Conservation (phyloP, 208 protist genomes). For the Crithidia sp. region DNA sequence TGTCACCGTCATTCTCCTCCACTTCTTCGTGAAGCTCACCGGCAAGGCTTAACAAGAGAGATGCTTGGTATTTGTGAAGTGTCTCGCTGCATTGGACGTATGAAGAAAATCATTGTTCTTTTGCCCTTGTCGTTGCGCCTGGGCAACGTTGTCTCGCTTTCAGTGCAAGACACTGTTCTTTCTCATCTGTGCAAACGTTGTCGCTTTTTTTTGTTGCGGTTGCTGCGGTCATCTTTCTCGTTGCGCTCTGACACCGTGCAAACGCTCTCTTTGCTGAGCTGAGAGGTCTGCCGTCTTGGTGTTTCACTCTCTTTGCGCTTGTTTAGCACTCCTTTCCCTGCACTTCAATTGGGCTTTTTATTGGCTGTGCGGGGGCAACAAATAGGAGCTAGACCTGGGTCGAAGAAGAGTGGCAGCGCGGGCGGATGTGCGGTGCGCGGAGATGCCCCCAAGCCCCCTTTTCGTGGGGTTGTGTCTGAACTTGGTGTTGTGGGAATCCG, state of each 20-base stretch:
- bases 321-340: neutral
- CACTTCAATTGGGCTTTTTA: slow-evolving; percentile 24
- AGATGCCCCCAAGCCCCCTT: too few species aligned
- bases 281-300: neutral
- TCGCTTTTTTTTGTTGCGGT: neutral
- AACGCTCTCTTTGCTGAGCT: neutral
- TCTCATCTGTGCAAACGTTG: too few species aligned
- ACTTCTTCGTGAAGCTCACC: slow-evolving; percentile 87
- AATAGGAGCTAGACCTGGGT: neutral
- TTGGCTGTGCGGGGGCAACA: neutral
- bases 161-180: too few species aligned
- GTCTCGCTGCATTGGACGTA: too few species aligned
- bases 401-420: neutral
- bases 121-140: too few species aligned
- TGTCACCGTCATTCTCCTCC: slow-evolving; percentile 84
- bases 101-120: too few species aligned
- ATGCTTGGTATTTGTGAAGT: neutral
- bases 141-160: neutral
- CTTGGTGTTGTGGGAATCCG: too few species aligned
- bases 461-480: too few species aligned
- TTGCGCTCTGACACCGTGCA: neutral
- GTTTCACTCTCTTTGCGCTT: neutral
- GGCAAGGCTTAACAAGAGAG: slow-evolving; percentile 26
- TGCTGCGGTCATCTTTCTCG: neutral
- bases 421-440: neutral